Conservation (phyloP, 106 monocot genomes). For the Dendrobium nobile region DNA sequence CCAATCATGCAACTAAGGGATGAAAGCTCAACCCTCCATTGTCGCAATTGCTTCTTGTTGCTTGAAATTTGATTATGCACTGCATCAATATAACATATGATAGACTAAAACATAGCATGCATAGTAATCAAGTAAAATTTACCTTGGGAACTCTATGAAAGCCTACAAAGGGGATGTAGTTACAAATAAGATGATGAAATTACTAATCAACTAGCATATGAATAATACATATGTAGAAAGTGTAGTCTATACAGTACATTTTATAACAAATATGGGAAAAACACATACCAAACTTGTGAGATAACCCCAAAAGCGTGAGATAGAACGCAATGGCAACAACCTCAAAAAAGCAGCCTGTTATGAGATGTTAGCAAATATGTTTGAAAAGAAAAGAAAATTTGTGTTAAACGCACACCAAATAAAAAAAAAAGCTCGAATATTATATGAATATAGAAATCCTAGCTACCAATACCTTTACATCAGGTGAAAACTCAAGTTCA, state of each 20-base stretch:
- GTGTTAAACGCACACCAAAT: not conserved
- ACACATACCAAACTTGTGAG: conserved; percentile 55
- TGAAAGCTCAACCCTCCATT: too few species aligned
- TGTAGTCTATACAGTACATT: not conserved
- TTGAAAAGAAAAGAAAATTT: conserved; percentile 8
- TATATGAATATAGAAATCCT: not conserved
- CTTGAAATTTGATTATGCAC: too few species aligned
- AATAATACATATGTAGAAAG: not conserved
- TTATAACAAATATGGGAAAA: not conserved
- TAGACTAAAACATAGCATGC: not conserved
- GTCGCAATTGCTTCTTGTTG: too few species aligned
- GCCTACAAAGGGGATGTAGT: not conserved
- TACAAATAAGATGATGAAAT: not conserved
- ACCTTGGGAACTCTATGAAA: not conserved
- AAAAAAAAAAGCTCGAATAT: not conserved
- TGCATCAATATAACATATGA: not conserved
- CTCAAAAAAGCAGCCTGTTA: conserved; percentile 78
- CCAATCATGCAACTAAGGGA: too few species aligned
- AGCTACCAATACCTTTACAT: conserved; percentile 54
- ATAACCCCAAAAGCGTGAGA: conserved; percentile 80
- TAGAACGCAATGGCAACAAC: conserved; percentile 72
- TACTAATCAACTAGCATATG: not conserved
- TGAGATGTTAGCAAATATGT: conserved; percentile 4
- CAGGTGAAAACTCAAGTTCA: conserved; percentile 84
- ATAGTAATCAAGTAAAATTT: not conserved